Evolutionary conservation across 1,284 basidiomycete species (phyloP).

Genomic region (Microbotryomycetes sp.): DNA sequence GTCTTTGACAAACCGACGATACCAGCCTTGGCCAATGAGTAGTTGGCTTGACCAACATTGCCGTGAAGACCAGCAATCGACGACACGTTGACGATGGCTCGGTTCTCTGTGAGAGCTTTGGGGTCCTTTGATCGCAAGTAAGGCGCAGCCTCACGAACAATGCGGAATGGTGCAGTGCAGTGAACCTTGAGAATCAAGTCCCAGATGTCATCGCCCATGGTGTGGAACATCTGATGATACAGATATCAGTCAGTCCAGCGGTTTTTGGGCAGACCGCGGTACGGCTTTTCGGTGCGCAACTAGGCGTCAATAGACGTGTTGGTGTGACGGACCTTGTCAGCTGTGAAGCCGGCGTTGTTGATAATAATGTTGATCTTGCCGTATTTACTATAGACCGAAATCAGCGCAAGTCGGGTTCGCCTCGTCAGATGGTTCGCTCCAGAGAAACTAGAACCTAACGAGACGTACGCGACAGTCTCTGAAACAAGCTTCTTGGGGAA

Average conservation of each 20-base stretch:
- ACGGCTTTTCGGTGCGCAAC: not conserved
- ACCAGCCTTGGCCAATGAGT: constrained; percentile 58
- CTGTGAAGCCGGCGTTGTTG: constrained; percentile 63
- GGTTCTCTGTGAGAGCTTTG: constrained; percentile 53
- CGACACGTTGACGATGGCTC: constrained; percentile 63
- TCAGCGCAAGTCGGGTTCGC: not conserved
- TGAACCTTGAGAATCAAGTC: constrained; percentile 76
- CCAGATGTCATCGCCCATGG: constrained; percentile 72
- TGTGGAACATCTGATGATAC: constrained; percentile 61
- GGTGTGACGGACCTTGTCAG: constrained; percentile 51
- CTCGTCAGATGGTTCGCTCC: not conserved
- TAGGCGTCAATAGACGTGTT: not conserved
- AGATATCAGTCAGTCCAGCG: not conserved
- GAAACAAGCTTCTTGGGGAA: constrained; percentile 72
- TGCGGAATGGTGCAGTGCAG: constrained; percentile 73
- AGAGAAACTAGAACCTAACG: too few species aligned
- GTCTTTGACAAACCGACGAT: constrained; percentile 66
- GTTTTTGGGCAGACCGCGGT: not conserved
- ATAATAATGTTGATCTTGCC: constrained; percentile 80
- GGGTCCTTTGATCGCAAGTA: constrained; percentile 70
- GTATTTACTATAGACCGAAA: constrained; percentile 51
- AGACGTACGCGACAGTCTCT: constrained; percentile 65
- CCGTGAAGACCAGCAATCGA: constrained; percentile 71
- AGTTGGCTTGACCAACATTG: constrained; percentile 78
- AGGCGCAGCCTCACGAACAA: constrained; percentile 74